A percentile compares a stretch with the other conserved stretches of the same genome.
Evolutionary conservation across 2,329 filamentous ascomycete species (phyloP).

Genomic region (Alternaria gansuensis): DNA sequence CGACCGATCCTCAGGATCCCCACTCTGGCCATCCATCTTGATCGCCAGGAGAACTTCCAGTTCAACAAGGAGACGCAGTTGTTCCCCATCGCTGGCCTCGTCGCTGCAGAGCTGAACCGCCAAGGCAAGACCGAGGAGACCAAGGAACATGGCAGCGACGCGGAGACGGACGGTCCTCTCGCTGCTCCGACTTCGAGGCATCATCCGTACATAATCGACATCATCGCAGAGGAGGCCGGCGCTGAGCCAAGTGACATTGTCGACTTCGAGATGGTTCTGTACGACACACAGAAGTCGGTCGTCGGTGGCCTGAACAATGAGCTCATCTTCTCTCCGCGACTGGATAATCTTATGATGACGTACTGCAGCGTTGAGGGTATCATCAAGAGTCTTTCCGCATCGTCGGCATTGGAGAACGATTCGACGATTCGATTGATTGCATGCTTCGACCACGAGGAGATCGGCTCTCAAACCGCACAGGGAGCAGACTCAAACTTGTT

Average conservation of each 20-base stretch:
- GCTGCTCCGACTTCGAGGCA: constrained; percentile 82
- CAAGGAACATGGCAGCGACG: constrained; percentile 55
- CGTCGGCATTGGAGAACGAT: constrained; percentile 75
- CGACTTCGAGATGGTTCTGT: constrained; percentile 97
- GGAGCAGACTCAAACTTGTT: constrained; percentile 93
- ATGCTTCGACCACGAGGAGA: constrained; percentile 97
- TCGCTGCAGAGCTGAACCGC: constrained; percentile 86
- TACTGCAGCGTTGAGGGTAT: constrained; percentile 89
- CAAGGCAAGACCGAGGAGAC: constrained; percentile 64
- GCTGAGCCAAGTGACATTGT: constrained; percentile 75
- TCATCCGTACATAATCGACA: constrained; percentile 84
- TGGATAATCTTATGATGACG: constrained; percentile 97
- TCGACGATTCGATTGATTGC: constrained; percentile 87
- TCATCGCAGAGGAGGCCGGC: constrained; percentile 82
- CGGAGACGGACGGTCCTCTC: constrained; percentile 62
- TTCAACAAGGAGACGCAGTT: constrained; percentile 98
- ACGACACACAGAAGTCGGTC: constrained; percentile 90
- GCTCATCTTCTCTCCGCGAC: constrained; percentile 92
- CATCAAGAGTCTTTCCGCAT: constrained; percentile 75
- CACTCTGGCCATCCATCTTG: constrained; percentile 91
- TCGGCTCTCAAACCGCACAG: constrained; percentile 90
- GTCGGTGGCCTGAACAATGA: constrained; percentile 92
- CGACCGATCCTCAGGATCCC: constrained; percentile 91
- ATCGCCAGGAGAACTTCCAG: constrained; percentile 83
- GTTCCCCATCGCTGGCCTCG: constrained; percentile 90